These are phyloP conservation scores for Schoenoplectus triqueter DNA, from an alignment of 202 grass and related monocot species.

Conservation along the genomic window DNA sequence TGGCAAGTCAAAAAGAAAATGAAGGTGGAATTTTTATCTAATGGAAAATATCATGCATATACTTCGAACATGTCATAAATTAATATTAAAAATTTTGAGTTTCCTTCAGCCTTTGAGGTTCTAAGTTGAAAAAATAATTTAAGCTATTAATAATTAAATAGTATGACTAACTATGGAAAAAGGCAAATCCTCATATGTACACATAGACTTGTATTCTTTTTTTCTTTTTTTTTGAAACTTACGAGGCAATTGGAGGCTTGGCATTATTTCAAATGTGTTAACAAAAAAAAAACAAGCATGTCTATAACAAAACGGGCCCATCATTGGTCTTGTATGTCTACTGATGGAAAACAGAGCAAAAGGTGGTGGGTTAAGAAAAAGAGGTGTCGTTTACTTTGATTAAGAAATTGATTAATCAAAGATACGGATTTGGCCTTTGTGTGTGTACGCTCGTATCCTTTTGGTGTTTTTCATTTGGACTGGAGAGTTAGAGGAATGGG, in stretches of 20 bases:
- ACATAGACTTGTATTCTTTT: neutral
- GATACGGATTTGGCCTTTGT: conserved; percentile 37
- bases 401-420: conserved; percentile 38
- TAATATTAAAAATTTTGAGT: neutral
- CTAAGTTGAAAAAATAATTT: neutral
- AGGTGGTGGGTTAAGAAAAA: conserved; percentile 38
- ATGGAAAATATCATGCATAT: neutral
- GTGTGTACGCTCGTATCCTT: conserved; percentile 26
- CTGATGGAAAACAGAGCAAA: neutral
- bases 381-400: conserved; percentile 42
- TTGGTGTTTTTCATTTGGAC: conserved; percentile 40
- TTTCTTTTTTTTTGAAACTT: conserved; percentile 20
- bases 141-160: conserved; percentile 2
- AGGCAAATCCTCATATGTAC: neutral
- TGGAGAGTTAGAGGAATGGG: conserved; percentile 32
- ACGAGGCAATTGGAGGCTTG: conserved; percentile 34
- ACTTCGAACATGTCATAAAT: neutral
- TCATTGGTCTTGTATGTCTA: neutral
- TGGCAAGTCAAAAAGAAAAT: neutral
- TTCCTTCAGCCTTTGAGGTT: neutral
- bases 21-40: neutral
- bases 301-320: conserved; percentile 10
- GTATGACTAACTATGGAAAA: neutral
- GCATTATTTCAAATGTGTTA: conserved; percentile 26
- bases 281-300: conserved; percentile 35